These are phyloP conservation scores for Pseudogymnoascus sp. DNA, from an alignment of 2,329 filamentous ascomycete species.

Conservation along the genomic window DNA sequence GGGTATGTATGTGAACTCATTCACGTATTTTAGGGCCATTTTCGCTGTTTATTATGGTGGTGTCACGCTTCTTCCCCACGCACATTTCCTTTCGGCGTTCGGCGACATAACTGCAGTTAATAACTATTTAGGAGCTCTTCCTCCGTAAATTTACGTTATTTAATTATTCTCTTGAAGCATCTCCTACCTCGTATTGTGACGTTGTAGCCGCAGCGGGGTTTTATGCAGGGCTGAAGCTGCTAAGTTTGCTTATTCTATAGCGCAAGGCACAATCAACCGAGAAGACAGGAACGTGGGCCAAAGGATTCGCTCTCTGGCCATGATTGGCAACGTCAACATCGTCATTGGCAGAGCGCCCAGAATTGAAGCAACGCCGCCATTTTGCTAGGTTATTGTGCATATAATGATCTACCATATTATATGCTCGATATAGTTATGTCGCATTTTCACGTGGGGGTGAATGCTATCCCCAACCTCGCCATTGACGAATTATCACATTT, in stretches of 20 bases:
- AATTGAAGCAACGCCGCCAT: background rate
- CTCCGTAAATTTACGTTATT: no score
- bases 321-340: background rate
- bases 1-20: no score
- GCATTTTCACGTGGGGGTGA: background rate
- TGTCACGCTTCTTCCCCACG: no score
- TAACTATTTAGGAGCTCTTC: no score
- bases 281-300: background rate
- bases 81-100: no score
- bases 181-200: background rate
- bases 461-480: background rate
- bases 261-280: background rate
- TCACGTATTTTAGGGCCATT: no score
- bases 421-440: background rate
- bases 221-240: background rate
- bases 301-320: background rate
- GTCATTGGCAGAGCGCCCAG: background rate
- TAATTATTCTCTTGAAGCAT: background rate
- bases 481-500: conserved; percentile 7
- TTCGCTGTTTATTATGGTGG: no score
- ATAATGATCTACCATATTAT: background rate
- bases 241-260: background rate
- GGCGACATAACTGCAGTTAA: no score
- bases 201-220: background rate
- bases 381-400: background rate